Conservation (phyloP, 1,284 basidiomycete species). For the Cryptococcus deneoformans region DNA sequence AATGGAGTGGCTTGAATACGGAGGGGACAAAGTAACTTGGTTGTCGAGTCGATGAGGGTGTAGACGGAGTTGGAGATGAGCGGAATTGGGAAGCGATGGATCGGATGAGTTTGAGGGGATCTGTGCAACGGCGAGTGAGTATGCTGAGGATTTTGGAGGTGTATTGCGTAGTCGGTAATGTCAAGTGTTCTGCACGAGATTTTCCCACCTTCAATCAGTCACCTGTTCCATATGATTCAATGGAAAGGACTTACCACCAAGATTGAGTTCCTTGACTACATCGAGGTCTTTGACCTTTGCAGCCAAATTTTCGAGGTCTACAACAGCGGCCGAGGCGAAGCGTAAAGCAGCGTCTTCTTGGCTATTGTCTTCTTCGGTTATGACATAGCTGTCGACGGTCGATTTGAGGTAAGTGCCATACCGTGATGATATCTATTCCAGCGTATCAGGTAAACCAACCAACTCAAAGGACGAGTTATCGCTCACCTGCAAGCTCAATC, state of each 20-base stretch:
- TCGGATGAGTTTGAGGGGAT: constrained; percentile 79
- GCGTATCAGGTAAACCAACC: not conserved
- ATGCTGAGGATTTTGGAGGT: constrained; percentile 65
- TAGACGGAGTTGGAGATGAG: constrained; percentile 51
- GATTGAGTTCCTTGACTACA: constrained; percentile 8
- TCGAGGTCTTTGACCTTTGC: constrained; percentile 18
- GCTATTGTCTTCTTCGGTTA: constrained; percentile 28
- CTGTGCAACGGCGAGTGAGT: constrained; percentile 72
- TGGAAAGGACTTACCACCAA: constrained; percentile 16
- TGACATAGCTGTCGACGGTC: constrained; percentile 17
- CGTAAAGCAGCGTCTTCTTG: constrained; percentile 30
- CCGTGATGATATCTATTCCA: constrained; percentile 65
- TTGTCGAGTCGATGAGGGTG: constrained; percentile 18
- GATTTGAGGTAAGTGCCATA: constrained; percentile 70
- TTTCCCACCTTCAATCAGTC: not conserved
- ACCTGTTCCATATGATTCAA: not conserved
- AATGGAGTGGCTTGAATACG: constrained; percentile 76
- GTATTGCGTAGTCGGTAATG: constrained; percentile 38
- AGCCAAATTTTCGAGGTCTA: constrained; percentile 32
- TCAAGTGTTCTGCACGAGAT: constrained; percentile 13
- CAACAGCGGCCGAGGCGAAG: constrained; percentile 30
- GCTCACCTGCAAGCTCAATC: constrained; percentile 74
- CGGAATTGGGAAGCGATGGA: constrained; percentile 82
- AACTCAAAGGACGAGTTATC: not conserved
- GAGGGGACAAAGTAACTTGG: constrained; percentile 80